Evolutionary conservation across 2,329 filamentous ascomycete genomes (phyloP).

Genomic region (Colletotrichum sp.): DNA sequence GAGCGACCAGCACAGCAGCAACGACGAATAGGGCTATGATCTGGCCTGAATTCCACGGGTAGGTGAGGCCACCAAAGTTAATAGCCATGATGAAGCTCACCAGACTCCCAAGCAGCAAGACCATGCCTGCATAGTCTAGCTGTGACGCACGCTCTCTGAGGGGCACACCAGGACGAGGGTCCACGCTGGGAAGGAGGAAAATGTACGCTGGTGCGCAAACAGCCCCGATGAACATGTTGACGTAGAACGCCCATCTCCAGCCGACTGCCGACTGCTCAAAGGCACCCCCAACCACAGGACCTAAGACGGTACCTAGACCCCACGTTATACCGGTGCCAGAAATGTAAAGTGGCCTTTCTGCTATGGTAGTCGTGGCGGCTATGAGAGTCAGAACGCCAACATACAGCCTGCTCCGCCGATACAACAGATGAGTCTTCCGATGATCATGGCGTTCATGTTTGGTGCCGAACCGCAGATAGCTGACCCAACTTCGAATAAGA

Average conservation of each 20-base stretch:
- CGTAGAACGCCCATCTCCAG: constrained; percentile 54
- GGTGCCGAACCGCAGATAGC: constrained; percentile 42
- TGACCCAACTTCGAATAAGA: constrained; percentile 40
- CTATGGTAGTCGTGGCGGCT: background rate
- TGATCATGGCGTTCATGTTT: constrained; percentile 46
- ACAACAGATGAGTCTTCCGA: constrained; percentile 46
- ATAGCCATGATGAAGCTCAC: constrained; percentile 50
- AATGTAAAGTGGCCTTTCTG: constrained; percentile 9
- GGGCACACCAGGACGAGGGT: constrained; percentile 20
- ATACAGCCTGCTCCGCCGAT: constrained; percentile 33
- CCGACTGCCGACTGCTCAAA: constrained; percentile 41
- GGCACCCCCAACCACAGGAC: constrained; percentile 41
- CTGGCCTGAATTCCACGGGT: constrained; percentile 46
- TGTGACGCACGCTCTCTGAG: constrained; percentile 32
- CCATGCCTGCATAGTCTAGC: constrained; percentile 50
- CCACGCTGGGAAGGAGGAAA: constrained; percentile 28
- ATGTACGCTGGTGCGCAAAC: constrained; percentile 31
- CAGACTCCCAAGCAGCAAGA: constrained; percentile 45
- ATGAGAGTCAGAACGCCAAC: constrained; percentile 1
- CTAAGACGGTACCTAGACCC: constrained; percentile 50
- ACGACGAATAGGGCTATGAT: constrained; percentile 51
- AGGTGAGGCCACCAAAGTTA: constrained; percentile 53
- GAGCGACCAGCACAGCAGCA: constrained; percentile 34
- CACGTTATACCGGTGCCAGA: constrained; percentile 33
- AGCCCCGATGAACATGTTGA: constrained; percentile 54